phyloP scores from a whole-genome alignment of 345 rosid genomes.

The Linum lewisii region DNA sequence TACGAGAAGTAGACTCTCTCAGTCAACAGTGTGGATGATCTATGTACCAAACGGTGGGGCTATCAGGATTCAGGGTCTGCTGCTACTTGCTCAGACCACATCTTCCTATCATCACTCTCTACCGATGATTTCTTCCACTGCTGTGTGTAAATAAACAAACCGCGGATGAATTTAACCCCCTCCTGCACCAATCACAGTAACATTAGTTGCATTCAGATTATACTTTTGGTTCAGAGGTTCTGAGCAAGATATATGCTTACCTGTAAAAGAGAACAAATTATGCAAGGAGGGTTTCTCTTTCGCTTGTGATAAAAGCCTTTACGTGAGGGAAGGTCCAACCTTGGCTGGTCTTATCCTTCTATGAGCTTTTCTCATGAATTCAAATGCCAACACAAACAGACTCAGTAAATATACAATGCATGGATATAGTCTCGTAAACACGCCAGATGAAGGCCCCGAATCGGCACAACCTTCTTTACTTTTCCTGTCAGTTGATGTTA shows the following conservation, averaged over 20 bases:
- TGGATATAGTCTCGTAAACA: slow-evolving; percentile 33
- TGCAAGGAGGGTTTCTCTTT: neutral
- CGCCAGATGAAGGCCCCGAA: slow-evolving; percentile 8
- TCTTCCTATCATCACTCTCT: too few species aligned
- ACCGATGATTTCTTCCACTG: too few species aligned
- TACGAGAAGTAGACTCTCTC: too few species aligned
- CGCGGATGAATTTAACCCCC: too few species aligned
- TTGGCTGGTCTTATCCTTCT: slow-evolving; percentile 46
- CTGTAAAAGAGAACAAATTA: slow-evolving; percentile 9
- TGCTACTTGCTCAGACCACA: too few species aligned
- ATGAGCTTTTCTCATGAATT: slow-evolving; percentile 38
- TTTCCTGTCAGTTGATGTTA: slow-evolving; percentile 20
- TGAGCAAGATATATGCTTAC: slow-evolving; percentile 18
- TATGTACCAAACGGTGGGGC: neutral
- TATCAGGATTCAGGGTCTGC: too few species aligned
- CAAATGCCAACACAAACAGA: slow-evolving; percentile 43
- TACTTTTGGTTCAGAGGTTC: too few species aligned
- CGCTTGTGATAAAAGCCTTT: neutral
- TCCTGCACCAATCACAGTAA: neutral
- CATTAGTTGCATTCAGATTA: neutral
- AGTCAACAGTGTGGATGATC: neutral
- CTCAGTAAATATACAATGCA: slow-evolving; percentile 47
- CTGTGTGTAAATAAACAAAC: too few species aligned
- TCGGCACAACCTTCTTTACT: slow-evolving; percentile 29
- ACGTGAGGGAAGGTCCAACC: slow-evolving; percentile 46